Evolutionary conservation across 2,329 filamentous ascomycete species (phyloP).

Genomic region (Penicillium carneum): DNA sequence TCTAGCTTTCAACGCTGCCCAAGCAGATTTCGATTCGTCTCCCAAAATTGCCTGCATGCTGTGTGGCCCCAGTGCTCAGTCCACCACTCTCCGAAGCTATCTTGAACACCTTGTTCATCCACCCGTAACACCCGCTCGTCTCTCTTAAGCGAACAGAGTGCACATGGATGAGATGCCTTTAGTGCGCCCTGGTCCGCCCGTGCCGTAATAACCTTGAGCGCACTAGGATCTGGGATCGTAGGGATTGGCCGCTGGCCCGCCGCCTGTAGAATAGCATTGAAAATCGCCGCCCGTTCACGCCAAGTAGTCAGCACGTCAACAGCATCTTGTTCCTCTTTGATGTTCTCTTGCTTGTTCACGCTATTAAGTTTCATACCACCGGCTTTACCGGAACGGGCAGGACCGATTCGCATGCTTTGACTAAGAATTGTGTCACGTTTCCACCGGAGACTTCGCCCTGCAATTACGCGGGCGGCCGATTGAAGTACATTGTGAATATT

Average conservation of each 20-base stretch:
- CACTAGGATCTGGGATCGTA: conserved; percentile 66
- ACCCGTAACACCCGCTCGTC: conserved; percentile 81
- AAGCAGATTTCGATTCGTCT: conserved; percentile 73
- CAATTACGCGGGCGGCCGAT: conserved; percentile 80
- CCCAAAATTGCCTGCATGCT: conserved; percentile 85
- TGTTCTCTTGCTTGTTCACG: conserved; percentile 81
- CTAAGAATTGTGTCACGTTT: conserved; percentile 84
- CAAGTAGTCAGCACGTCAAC: conserved; percentile 77
- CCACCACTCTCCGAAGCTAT: conserved; percentile 98
- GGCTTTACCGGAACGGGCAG: conserved; percentile 72
- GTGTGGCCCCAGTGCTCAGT: conserved; percentile 84
- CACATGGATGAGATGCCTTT: conserved; percentile 76
- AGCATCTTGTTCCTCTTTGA: conserved; percentile 83
- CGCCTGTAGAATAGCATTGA: conserved; percentile 67
- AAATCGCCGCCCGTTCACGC: conserved; percentile 75
- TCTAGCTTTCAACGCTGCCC: conserved; percentile 65
- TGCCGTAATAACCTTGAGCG: conserved; percentile 65
- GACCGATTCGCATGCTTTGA: conserved; percentile 85
- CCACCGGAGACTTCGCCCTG: conserved; percentile 86
- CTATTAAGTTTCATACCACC: conserved; percentile 91
- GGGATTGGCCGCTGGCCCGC: conserved; percentile 62
- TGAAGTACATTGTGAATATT: conserved; percentile 43
- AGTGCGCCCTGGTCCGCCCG: conserved; percentile 70
- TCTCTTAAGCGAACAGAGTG: conserved; percentile 85
- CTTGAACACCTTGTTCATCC: conserved; percentile 74